Evolutionary conservation across 2,329 filamentous ascomycete genomes (phyloP).

Genomic region (Penicillium freii): DNA sequence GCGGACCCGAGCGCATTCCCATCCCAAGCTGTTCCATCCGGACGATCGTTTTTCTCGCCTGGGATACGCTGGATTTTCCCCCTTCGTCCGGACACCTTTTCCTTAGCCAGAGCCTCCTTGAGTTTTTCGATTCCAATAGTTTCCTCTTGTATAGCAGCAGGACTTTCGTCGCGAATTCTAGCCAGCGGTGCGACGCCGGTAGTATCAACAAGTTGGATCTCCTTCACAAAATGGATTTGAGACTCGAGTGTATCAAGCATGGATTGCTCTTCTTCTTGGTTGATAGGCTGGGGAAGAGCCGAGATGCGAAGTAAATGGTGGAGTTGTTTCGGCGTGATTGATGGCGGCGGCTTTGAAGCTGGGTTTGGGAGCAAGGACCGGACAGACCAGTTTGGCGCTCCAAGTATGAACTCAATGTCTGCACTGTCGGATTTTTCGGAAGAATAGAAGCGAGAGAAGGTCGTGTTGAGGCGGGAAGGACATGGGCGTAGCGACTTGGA

Average conservation of each 20-base stretch:
- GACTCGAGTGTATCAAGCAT: conserved; percentile 75
- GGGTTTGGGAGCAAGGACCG: conserved; percentile 63
- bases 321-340: conserved; percentile 66
- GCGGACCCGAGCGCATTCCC: conserved; percentile 72
- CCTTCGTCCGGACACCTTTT: conserved; percentile 42
- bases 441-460: conserved; percentile 23
- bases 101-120: conserved; percentile 39
- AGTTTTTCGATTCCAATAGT: conserved; percentile 41
- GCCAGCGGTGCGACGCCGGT: conserved; percentile 68
- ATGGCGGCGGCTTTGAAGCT: conserved; percentile 28
- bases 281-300: conserved; percentile 72
- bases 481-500: conserved; percentile 9
- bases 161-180: conserved; percentile 72
- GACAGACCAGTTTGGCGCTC: conserved; percentile 79
- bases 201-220: conserved; percentile 78
- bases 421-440: conserved; percentile 19
- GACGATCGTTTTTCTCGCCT: conserved; percentile 28
- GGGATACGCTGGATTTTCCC: conserved; percentile 48
- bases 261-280: conserved; percentile 59
- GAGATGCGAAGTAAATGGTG: conserved; percentile 85
- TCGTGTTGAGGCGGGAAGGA: conserved; percentile 3
- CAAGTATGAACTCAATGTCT: conserved; percentile 53
- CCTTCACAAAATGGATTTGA: conserved; percentile 87
- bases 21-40: conserved; percentile 54
- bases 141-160: conserved; percentile 38